Conservation (phyloP, 73 alveolate genomes). For the Paramecium primaurelia region DNA sequence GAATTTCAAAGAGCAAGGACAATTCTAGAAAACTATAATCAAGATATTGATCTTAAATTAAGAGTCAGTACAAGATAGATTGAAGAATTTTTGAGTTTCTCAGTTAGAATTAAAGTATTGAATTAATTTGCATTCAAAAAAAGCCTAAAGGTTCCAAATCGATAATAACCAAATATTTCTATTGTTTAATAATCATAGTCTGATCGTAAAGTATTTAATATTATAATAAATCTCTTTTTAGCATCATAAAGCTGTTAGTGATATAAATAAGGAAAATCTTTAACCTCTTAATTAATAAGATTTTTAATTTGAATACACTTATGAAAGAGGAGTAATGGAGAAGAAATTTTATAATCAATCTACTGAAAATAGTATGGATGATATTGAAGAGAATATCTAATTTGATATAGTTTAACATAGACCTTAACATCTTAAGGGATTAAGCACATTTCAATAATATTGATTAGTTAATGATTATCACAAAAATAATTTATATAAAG, state of each 20-base stretch:
- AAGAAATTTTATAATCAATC: neutral
- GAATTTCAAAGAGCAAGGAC: neutral
- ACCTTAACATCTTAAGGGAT: neutral
- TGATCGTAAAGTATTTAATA: neutral
- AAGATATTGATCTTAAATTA: neutral
- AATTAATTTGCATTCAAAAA: slow-evolving; percentile 9
- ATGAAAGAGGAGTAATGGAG: slow-evolving; percentile 8
- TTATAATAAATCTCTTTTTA: neutral
- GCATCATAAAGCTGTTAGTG: neutral
- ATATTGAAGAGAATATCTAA: neutral
- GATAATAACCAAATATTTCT: neutral
- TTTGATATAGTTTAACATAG: neutral
- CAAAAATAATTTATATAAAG: neutral
- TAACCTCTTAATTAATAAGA: neutral
- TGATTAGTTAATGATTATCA: neutral
- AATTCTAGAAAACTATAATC: neutral
- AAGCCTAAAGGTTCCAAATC: neutral
- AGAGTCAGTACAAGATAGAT: neutral
- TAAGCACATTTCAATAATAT: neutral
- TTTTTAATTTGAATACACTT: neutral
- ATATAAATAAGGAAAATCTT: neutral
- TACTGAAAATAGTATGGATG: neutral
- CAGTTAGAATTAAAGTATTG: neutral
- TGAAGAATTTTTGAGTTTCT: neutral
- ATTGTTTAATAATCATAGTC: neutral